Base-by-base conservation (phyloP, 179 eudicot species). In the Carnegiea gigantea region DNA sequence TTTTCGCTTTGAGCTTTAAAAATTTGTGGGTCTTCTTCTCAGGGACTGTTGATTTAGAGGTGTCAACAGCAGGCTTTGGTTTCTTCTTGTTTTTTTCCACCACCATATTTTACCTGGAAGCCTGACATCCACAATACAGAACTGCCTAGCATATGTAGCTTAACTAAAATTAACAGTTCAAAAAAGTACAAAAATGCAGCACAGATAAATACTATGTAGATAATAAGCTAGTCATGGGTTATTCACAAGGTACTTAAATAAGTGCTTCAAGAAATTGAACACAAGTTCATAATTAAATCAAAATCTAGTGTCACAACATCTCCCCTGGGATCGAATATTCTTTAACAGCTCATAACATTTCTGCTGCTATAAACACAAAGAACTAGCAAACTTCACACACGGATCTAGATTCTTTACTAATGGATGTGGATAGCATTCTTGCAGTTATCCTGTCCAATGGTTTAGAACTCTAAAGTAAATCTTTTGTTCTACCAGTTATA, bases 1-100 rank as follows among this genome's bases (percentile, higher is more conserved):
- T 77, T 77, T 82, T 86, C 21, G 72, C 82, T 78, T 75, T 78
- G 30, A 87, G 87, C 84, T 80, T 86, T 68, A 90, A 43, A 36
- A 82, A 38, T 68, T 75, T 75, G 28, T 87, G 86, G 26, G 71
- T 82, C 77, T 86, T 78, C 78, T 84, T 86, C 54, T 80, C 81
- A 28, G 87, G 28, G 23, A 62, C 18, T 23, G 28, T 26, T 48
- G 38, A 26, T 38, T 77, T 77, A 74, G 90, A 38, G 57, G 84
- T 77, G 76, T 82, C 84, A 64, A 83, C 17, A 78, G 83, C 87
- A 80, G 23, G 64, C 49, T 82, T 75, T 49, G 67, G 79, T 33
- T 78, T 83, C 70, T 83, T 81, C 85, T 83, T 81, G 68, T 43
- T 77, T 71, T 71, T 82, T 49, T 38, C 43, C 20, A 7, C 49